These are phyloP conservation scores for Delonix regia DNA, from an alignment of 306 rosid genomes.

Conservation along the genomic window DNA sequence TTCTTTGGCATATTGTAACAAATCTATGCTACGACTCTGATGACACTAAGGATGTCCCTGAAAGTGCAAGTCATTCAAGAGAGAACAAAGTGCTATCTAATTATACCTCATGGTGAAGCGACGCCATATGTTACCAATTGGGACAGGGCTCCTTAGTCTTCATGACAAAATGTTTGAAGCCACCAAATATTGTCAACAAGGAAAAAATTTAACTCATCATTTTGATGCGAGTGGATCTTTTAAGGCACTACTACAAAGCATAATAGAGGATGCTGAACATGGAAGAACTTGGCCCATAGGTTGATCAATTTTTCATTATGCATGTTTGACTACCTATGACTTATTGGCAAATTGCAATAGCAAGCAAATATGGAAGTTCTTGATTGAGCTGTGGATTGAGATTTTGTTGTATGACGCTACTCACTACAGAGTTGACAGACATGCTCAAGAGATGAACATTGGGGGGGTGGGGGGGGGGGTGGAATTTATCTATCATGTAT, in stretches of 20 bases:
- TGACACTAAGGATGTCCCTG: neutral
- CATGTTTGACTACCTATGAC: no score
- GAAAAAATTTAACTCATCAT: neutral
- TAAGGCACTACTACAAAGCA: neutral
- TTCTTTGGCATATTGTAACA: no score
- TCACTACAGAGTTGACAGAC: neutral
- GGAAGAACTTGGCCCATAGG: neutral
- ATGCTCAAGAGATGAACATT: neutral
- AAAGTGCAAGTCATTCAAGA: neutral
- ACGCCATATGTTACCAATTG: no score
- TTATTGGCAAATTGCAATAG: neutral
- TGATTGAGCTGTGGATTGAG: neutral
- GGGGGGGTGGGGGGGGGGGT: no score
- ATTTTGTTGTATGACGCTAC: neutral
- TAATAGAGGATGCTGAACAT: neutral
- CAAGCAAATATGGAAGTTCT: neutral
- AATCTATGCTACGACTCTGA: neutral
- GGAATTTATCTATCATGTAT: no score
- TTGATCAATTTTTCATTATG: neutral
- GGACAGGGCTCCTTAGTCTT: neutral
- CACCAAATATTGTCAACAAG: no score
- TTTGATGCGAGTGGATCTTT: neutral
- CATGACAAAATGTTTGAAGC: neutral
- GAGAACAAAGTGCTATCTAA: neutral
- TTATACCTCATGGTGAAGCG: conserved; percentile 5